Conservation (phyloP, 2,329 filamentous ascomycete species). For the Ophiocordyceps sinensis region DNA sequence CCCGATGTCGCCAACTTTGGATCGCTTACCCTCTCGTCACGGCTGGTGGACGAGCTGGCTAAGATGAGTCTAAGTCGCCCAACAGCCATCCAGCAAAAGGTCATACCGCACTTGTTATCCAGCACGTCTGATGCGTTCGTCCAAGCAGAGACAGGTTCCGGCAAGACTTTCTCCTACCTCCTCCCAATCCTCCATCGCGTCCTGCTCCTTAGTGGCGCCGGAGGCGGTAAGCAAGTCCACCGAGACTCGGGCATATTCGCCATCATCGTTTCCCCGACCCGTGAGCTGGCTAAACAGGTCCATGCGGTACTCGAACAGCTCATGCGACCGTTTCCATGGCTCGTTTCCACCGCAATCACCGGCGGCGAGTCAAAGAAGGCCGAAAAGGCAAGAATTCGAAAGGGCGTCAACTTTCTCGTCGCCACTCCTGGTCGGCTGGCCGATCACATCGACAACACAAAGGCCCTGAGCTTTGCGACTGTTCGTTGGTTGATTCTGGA, state of each 20-base stretch:
- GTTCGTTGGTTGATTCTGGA: constrained; percentile 91
- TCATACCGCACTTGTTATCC: constrained; percentile 65
- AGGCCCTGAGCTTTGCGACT: constrained; percentile 73
- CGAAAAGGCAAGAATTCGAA: constrained; percentile 85
- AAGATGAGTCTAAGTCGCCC: constrained; percentile 85
- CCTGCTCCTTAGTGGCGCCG: constrained; percentile 52
- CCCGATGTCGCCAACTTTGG: constrained; percentile 77
- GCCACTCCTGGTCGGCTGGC: constrained; percentile 84
- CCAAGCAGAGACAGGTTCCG: constrained; percentile 92
- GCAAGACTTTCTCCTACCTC: constrained; percentile 94
- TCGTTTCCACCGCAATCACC: constrained; percentile 76
- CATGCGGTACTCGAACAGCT: constrained; percentile 73
- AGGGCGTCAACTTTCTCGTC: constrained; percentile 90
- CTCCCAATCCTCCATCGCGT: constrained; percentile 84
- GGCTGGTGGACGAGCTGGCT: constrained; percentile 67
- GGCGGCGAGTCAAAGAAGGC: constrained; percentile 57
- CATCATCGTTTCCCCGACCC: constrained; percentile 83
- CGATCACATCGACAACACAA: constrained; percentile 86
- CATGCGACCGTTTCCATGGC: constrained; percentile 80
- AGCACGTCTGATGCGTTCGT: constrained; percentile 86
- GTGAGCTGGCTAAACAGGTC: constrained; percentile 91
- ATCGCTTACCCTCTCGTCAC: constrained; percentile 66
- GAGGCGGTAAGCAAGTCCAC: constrained; percentile 46
- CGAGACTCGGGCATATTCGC: constrained; percentile 85
- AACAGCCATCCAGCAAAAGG: constrained; percentile 86